Conservation (phyloP, 495 filamentous ascomycete species). For the Trichoderma virens region DNA sequence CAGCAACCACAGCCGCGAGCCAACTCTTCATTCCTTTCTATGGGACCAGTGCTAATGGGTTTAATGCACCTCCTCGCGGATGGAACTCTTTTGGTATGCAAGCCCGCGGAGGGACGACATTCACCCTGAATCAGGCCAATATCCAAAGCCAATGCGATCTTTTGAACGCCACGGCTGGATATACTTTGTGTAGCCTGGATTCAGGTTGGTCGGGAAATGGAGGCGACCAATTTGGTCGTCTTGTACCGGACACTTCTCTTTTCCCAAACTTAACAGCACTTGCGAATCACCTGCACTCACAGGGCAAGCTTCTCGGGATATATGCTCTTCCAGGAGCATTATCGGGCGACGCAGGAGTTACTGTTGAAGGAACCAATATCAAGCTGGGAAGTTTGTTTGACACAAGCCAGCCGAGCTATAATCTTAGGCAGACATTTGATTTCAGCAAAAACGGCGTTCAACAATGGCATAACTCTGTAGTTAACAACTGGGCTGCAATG, state of each 20-base stretch:
- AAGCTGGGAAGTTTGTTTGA: background rate
- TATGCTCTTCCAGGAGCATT: background rate
- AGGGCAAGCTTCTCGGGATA: background rate
- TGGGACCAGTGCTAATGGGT: background rate
- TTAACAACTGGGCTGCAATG: background rate
- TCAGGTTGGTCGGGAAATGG: background rate
- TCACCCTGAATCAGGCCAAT: background rate
- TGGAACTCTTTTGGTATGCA: background rate
- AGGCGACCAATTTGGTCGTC: background rate
- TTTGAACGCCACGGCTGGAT: background rate
- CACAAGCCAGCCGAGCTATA: background rate
- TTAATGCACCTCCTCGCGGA: background rate
- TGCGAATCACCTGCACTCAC: background rate
- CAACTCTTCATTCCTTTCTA: background rate
- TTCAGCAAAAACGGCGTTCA: background rate
- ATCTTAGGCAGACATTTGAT: background rate
- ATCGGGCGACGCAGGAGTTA: background rate
- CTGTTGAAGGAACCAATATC: background rate
- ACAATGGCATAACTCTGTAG: conserved; percentile 1
- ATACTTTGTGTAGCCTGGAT: background rate
- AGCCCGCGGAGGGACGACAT: background rate
- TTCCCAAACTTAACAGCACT: background rate
- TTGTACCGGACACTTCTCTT: background rate
- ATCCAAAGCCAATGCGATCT: background rate
- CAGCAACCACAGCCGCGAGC: background rate